Conservation (phyloP, 345 rosid genomes). For the Reutealis trisperma region DNA sequence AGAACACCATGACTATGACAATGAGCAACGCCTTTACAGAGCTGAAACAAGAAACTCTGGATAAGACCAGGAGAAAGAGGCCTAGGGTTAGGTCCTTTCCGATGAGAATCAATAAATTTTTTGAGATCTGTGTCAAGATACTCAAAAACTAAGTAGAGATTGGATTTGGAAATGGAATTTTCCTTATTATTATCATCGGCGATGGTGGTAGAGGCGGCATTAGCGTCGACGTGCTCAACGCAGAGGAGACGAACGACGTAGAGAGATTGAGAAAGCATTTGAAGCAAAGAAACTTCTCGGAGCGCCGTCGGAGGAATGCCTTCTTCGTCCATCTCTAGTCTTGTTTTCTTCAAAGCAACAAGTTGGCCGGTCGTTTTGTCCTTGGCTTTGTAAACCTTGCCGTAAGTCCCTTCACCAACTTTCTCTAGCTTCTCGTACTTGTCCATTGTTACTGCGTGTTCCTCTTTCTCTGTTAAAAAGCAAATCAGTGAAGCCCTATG, state of each 20-base stretch:
- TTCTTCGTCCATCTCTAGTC: constrained; percentile 97
- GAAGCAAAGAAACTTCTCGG: constrained; percentile 91
- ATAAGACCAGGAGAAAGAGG: constrained; percentile 58
- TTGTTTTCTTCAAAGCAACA: constrained; percentile 87
- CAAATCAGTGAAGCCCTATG: too few relatives aligned
- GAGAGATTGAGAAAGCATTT: constrained; percentile 84
- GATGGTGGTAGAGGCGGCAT: neutral
- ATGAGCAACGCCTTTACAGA: constrained; percentile 90
- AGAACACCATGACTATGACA: constrained; percentile 96
- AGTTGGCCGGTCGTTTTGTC: constrained; percentile 74
- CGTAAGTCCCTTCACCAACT: constrained; percentile 96
- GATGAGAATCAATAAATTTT: constrained; percentile 76
- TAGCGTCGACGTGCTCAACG: constrained; percentile 77
- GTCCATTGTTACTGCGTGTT: constrained; percentile 47
- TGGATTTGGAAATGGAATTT: constrained; percentile 45
- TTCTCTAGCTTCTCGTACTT: constrained; percentile 97
- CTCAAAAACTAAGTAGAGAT: constrained; percentile 85
- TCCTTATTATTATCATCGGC: constrained; percentile 12
- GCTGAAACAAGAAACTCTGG: constrained; percentile 81
- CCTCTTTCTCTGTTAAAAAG: neutral
- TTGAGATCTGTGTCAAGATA: constrained; percentile 93
- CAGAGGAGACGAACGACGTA: constrained; percentile 85
- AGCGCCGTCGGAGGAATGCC: constrained; percentile 97
- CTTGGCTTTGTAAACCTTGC: constrained; percentile 91
- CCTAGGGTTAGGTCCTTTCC: constrained; percentile 74